A percentile compares a stretch with the other conserved stretches of the same genome.
Conservation (phyloP, 2,329 filamentous ascomycete species). For the Colletotrichum plurivorum region DNA sequence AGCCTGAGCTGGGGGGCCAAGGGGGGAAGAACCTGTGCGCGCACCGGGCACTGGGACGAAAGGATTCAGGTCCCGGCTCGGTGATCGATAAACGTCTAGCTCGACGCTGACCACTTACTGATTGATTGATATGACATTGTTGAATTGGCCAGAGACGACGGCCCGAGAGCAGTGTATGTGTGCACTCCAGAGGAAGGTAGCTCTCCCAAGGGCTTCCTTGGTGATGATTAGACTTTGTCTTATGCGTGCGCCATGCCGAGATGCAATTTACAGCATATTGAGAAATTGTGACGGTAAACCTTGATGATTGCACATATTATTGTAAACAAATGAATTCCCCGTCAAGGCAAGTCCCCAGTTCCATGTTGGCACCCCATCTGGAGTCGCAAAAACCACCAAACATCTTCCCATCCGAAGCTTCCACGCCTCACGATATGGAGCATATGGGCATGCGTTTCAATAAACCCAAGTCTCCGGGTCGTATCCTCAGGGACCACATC, state of each 20-base stretch:
- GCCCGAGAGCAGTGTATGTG: not conserved
- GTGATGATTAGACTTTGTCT: constrained; percentile 10
- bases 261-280: not conserved
- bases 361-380: no score
- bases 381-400: no score
- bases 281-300: constrained; percentile 6
- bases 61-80: constrained; percentile 18
- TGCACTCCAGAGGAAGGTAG: not conserved
- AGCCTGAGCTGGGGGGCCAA: constrained; percentile 6
- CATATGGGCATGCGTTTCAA: not conserved
- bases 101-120: constrained; percentile 28
- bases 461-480: constrained; percentile 26
- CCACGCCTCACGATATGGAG: no score
- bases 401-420: no score
- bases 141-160: constrained; percentile 1
- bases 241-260: not conserved
- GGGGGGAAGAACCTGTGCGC: not conserved
- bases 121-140: constrained; percentile 26
- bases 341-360: no score
- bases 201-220: not conserved
- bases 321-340: no score
- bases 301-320: not conserved
- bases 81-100: not conserved
- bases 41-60: constrained; percentile 18
- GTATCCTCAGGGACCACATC: constrained; percentile 19